Conservation (phyloP, 305 asterid species). For the Solanum hybrid region DNA sequence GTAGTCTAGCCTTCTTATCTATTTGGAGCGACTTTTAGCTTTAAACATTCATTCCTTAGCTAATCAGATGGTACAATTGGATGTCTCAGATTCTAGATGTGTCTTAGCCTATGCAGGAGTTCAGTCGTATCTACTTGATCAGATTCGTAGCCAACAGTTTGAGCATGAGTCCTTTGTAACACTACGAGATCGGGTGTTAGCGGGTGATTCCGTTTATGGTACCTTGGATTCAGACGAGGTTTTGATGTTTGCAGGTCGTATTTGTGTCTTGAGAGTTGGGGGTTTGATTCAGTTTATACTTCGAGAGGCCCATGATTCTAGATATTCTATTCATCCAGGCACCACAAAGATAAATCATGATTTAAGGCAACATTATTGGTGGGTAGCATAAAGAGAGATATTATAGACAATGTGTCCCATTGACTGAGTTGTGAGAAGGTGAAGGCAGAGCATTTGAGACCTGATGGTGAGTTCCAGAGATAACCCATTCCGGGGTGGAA, state of each 20-base stretch:
- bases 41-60: neutral
- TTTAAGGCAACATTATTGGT: neutral
- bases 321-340: neutral
- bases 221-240: neutral
- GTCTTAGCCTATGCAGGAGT: neutral
- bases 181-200: neutral
- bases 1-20: neutral
- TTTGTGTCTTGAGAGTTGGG: neutral
- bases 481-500: neutral
- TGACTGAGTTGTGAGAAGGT: neutral
- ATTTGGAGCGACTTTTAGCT: neutral
- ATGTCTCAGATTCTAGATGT: neutral
- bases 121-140: neutral
- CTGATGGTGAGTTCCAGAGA: neutral
- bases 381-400: neutral
- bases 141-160: neutral
- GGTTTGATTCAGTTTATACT: neutral
- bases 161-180: too few relatives aligned
- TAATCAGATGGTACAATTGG: neutral
- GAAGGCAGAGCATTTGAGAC: neutral
- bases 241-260: neutral
- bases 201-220: neutral
- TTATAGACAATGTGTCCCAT: too few relatives aligned
- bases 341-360: neutral
- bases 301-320: neutral